Evolutionary conservation across 306 rosid species (phyloP).

Genomic region (Cucurbita ficifolia): DNA sequence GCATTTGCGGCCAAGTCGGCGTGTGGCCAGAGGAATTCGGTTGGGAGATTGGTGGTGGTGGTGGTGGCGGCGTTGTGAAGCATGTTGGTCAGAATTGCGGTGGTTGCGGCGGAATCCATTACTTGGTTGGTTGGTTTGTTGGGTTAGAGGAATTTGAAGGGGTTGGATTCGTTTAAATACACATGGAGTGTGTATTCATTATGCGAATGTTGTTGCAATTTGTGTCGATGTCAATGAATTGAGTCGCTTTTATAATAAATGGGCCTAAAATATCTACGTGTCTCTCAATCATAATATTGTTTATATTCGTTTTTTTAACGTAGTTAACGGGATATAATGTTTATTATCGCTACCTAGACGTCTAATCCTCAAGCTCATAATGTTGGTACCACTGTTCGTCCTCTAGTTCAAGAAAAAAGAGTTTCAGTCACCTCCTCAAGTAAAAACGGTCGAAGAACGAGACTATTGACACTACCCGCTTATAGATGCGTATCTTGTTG

Average conservation of each 20-base stretch:
- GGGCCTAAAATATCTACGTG: not conserved
- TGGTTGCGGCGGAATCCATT: not conserved
- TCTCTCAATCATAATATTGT: no score
- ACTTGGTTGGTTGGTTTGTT: not conserved
- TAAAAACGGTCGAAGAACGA: no score
- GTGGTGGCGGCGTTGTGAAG: not conserved
- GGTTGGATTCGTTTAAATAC: not conserved
- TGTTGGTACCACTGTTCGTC: no score
- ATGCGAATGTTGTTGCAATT: not conserved
- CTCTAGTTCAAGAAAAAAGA: no score
- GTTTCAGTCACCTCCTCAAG: no score
- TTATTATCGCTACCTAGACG: no score
- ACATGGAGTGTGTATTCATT: not conserved
- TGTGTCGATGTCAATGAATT: not conserved
- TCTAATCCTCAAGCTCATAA: no score
- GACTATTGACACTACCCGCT: no score
- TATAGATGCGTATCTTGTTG: no score
- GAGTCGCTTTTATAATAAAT: not conserved
- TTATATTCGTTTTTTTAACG: no score
- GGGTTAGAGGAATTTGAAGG: not conserved
- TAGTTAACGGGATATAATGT: no score
- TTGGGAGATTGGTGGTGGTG: slow-evolving; percentile 15
- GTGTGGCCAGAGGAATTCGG: slow-evolving; percentile 35
- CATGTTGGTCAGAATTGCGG: not conserved
- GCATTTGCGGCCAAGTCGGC: slow-evolving; percentile 10